Conservation (phyloP, 2,329 filamentous ascomycete species). For the Pseudocercospora macadamiae region DNA sequence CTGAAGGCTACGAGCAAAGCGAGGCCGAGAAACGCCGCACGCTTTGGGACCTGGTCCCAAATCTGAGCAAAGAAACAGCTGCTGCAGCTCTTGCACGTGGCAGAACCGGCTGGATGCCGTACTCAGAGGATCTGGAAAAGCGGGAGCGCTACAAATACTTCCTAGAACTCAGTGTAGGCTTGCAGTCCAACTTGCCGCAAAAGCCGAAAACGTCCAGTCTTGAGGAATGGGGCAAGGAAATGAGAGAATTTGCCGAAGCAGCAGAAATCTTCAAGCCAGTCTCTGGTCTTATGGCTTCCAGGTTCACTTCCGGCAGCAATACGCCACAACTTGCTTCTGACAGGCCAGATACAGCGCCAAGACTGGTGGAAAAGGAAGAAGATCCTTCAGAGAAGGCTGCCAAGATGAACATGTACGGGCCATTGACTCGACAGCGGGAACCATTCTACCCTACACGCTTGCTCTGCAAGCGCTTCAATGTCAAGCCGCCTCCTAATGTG, state of each 20-base stretch:
- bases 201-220: conserved; percentile 55
- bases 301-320: conserved; percentile 71
- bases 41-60: conserved; percentile 52
- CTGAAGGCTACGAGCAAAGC: conserved; percentile 64
- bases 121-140: conserved; percentile 80
- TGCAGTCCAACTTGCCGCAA: conserved; percentile 61
- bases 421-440: conserved; percentile 72
- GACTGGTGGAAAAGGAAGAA: conserved; percentile 57
- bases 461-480: conserved; percentile 92
- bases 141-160: conserved; percentile 79
- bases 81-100: conserved; percentile 51
- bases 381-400: conserved; percentile 87
- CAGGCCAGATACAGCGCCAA: conserved; percentile 19
- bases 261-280: conserved; percentile 87
- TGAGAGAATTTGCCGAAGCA: conserved; percentile 74
- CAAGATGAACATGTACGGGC: conserved; percentile 87
- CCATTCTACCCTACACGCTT: conserved; percentile 81
- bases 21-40: conserved; percentile 65
- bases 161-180: conserved; percentile 74
- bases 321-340: conserved; percentile 39
- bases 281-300: conserved; percentile 87
- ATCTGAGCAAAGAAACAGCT: conserved; percentile 46
- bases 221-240: conserved; percentile 79
- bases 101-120: conserved; percentile 73
- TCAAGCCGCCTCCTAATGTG: conserved; percentile 72